phyloP scores from a whole-genome alignment of 1,284 basidiomycete genomes.

The Sporisorium exsertum region DNA sequence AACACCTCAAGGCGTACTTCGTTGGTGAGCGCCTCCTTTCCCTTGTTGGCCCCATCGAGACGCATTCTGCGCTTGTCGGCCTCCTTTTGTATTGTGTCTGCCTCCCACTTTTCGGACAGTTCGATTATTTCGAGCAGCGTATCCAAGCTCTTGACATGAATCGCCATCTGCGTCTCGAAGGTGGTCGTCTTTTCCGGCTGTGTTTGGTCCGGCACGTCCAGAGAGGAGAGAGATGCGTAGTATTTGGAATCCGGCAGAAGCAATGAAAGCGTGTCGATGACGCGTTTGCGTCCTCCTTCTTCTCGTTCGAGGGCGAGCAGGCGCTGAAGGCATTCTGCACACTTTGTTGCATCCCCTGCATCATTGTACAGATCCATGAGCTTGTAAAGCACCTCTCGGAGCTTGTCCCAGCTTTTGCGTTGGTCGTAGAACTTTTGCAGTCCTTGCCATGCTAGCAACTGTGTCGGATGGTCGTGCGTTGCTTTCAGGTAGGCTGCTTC shows the following conservation, averaged over 20 bases:
- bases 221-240: constrained; percentile 76
- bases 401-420: constrained; percentile 64
- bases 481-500: constrained; percentile 68
- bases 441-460: constrained; percentile 70
- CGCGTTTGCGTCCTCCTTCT: constrained; percentile 71
- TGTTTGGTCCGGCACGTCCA: constrained; percentile 82
- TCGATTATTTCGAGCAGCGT: constrained; percentile 59
- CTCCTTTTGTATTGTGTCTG: constrained; percentile 54
- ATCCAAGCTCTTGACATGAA: constrained; percentile 73
- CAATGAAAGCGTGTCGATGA: constrained; percentile 74
- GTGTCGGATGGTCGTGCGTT: constrained; percentile 63
- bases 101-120: constrained; percentile 53
- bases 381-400: constrained; percentile 58
- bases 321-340: constrained; percentile 82
- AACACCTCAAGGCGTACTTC: constrained; percentile 53
- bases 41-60: constrained; percentile 59
- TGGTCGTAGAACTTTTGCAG: constrained; percentile 70
- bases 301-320: constrained; percentile 77
- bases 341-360: constrained; percentile 77
- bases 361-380: constrained; percentile 64
- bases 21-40: constrained; percentile 47
- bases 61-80: constrained; percentile 58
- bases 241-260: constrained; percentile 82
- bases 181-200: constrained; percentile 74
- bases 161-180: constrained; percentile 74